Evolutionary conservation across 192 early-diverging fungal species (phyloP).

Genomic region (Coemansia sp.): DNA sequence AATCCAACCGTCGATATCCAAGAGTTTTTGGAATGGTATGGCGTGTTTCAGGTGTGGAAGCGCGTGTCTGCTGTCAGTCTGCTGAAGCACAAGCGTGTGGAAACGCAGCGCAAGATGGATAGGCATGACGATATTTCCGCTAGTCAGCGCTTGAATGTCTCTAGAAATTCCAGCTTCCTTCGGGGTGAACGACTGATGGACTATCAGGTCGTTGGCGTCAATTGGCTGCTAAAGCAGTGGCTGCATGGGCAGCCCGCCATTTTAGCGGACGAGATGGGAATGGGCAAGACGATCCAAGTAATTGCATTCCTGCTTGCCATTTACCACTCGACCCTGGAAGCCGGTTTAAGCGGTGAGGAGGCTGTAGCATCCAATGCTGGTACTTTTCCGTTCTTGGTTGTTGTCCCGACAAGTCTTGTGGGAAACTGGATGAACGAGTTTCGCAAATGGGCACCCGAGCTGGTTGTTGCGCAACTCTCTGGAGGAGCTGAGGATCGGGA

Average conservation of each 20-base stretch:
- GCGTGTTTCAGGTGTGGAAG: slow-evolving; percentile 15
- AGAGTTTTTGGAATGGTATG: slow-evolving; percentile 23
- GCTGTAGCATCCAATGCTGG: slow-evolving; percentile 57
- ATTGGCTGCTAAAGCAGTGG: slow-evolving; percentile 93
- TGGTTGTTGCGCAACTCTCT: slow-evolving; percentile 84
- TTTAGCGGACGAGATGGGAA: slow-evolving; percentile 90
- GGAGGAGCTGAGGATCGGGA: slow-evolving; percentile 72
- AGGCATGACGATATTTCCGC: not conserved
- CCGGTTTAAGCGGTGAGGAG: not conserved
- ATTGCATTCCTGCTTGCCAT: slow-evolving; percentile 84
- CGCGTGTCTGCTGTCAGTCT: slow-evolving; percentile 24
- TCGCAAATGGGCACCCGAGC: slow-evolving; percentile 86
- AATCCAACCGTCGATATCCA: slow-evolving; percentile 12
- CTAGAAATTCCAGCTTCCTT: slow-evolving; percentile 74
- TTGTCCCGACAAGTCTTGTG: slow-evolving; percentile 92
- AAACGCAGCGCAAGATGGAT: not conserved
- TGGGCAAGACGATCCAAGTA: slow-evolving; percentile 97
- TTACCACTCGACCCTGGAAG: slow-evolving; percentile 51
- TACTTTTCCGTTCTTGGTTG: slow-evolving; percentile 91
- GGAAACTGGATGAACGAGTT: slow-evolving; percentile 91
- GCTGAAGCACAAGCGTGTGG: slow-evolving; percentile 5
- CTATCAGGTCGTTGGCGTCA: slow-evolving; percentile 90
- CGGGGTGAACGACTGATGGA: slow-evolving; percentile 78
- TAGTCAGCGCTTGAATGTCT: slow-evolving; percentile 43
- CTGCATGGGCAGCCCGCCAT: slow-evolving; percentile 83